Percentiles rank a stretch among this genome's conserved stretches.
phyloP scores from a whole-genome alignment of 179 eudicot genomes.

The Camellia oleifera region DNA sequence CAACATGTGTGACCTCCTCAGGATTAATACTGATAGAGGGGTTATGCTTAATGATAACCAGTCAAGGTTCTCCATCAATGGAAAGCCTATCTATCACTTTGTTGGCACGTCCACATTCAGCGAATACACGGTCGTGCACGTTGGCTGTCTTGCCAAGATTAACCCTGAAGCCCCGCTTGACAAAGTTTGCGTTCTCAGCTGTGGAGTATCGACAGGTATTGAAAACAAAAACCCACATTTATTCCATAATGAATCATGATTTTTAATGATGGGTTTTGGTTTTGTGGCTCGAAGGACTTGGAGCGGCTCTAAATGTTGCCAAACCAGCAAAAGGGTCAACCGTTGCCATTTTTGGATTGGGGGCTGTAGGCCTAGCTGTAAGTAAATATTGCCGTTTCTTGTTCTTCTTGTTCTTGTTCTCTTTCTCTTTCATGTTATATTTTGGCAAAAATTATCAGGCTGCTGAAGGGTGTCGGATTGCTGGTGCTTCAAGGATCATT shows the following conservation, averaged over 20 bases:
- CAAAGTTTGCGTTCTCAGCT: slow-evolving; percentile 51
- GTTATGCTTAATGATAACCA: slow-evolving; percentile 42
- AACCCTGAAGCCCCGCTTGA: slow-evolving; percentile 47
- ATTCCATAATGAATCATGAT: not conserved
- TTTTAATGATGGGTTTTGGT: not conserved
- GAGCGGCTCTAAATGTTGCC: slow-evolving; percentile 55
- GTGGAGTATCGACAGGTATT: slow-evolving; percentile 52
- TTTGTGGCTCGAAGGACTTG: slow-evolving; percentile 32
- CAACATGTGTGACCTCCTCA: slow-evolving; percentile 51
- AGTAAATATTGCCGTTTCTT: slow-evolving; percentile 12
- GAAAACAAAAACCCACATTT: not conserved
- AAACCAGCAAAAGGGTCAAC: slow-evolving; percentile 46
- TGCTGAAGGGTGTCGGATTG: slow-evolving; percentile 32
- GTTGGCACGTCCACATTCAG: slow-evolving; percentile 57
- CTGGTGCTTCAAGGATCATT: slow-evolving; percentile 41
- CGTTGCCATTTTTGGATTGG: slow-evolving; percentile 53
- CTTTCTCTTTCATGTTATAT: too few relatives aligned
- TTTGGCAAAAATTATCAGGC: slow-evolving; percentile 17
- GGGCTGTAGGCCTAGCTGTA: slow-evolving; percentile 55
- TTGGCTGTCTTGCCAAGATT: slow-evolving; percentile 51
- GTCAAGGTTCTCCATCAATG: slow-evolving; percentile 40
- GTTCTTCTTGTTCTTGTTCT: not conserved
- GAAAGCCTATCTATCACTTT: slow-evolving; percentile 46
- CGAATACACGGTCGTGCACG: slow-evolving; percentile 52
- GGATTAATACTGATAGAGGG: slow-evolving; percentile 51